A percentile compares a stretch with the other conserved stretches of the same genome.
Conservation (phyloP, 2,329 filamentous ascomycete genomes). For the Neocatenulostroma microsporum region DNA sequence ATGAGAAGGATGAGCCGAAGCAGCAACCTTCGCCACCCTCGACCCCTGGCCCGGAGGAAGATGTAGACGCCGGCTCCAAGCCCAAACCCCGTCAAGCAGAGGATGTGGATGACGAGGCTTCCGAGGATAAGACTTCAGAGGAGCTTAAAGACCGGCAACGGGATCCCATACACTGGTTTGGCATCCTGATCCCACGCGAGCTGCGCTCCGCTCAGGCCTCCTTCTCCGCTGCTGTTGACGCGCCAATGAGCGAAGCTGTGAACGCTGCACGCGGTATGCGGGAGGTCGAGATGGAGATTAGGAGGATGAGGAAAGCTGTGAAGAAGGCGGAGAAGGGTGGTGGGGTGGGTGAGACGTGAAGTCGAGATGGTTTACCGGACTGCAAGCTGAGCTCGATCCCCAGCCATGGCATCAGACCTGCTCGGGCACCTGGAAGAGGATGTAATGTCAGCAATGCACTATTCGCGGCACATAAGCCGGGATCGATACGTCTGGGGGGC, state of each 20-base stretch:
- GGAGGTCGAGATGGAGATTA: constrained; percentile 60
- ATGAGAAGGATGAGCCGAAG: constrained; percentile 3
- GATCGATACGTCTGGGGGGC: no score
- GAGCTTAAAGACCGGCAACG: no score
- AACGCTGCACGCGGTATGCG: constrained; percentile 55
- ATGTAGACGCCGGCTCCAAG: neutral
- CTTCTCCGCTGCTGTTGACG: constrained; percentile 49
- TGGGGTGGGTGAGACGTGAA: neutral
- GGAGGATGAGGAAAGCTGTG: constrained; percentile 45
- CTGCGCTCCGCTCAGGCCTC: constrained; percentile 52
- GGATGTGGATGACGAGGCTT: no score
- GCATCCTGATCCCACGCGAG: constrained; percentile 44
- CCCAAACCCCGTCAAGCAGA: no score
- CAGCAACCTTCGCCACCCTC: constrained; percentile 20
- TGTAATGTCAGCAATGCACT: no score
- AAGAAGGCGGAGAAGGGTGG: constrained; percentile 29
- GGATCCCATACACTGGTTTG: constrained; percentile 53
- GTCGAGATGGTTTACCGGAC: no score
- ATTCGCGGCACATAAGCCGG: no score
- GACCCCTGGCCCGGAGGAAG: constrained; percentile 38
- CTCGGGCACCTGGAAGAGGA: no score
- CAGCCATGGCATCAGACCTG: no score
- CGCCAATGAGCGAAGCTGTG: constrained; percentile 50
- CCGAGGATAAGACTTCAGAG: neutral
- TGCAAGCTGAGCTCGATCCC: neutral